Percentiles rank a stretch among this genome's conserved stretches.
Evolutionary conservation across 2,329 filamentous ascomycete species (phyloP).

Genomic region (Diaporthe destruens): DNA sequence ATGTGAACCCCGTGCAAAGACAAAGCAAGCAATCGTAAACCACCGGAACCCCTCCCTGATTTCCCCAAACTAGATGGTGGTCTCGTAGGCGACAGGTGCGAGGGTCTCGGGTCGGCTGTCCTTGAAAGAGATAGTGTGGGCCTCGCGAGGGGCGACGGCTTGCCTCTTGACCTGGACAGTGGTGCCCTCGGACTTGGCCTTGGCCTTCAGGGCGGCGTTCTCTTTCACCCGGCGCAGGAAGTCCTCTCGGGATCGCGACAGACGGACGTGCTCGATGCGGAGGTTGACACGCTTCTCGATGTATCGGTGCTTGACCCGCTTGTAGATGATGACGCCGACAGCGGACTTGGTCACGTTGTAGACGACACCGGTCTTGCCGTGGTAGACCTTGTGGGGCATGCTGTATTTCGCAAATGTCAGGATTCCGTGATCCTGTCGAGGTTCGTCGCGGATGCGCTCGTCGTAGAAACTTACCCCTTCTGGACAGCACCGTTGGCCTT

Average conservation of each 20-base stretch:
- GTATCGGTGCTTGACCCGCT: constrained; percentile 99
- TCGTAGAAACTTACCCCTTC: constrained; percentile 81
- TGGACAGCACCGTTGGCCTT: constrained; percentile 98
- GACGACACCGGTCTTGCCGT: constrained; percentile 98
- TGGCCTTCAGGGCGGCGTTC: constrained; percentile 91
- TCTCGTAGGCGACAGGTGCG: constrained; percentile 95
- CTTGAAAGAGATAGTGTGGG: constrained; percentile 82
- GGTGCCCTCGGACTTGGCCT: constrained; percentile 91
- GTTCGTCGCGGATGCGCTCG: constrained; percentile 35
- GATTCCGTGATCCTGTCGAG: constrained; percentile 34
- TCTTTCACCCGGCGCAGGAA: constrained; percentile 97
- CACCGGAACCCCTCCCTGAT: constrained; percentile 43
- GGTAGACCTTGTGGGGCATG: constrained; percentile 99
- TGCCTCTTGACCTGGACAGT: constrained; percentile 94
- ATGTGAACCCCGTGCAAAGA: constrained; percentile 52
- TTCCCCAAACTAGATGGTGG: constrained; percentile 81
- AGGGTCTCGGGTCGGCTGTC: constrained; percentile 93
- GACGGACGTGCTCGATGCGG: constrained; percentile 95
- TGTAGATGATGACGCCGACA: constrained; percentile 99
- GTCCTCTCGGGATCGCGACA: constrained; percentile 95
- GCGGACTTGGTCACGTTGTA: constrained; percentile 99
- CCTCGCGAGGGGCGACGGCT: constrained; percentile 82
- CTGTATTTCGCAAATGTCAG: constrained; percentile 63
- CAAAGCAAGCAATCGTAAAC: constrained; percentile 49
- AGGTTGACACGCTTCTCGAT: constrained; percentile 99